Percentiles rank a stretch among this genome's conserved stretches.
These are phyloP conservation scores for Pelargonium myrrhifolium DNA, from an alignment of 441 rosid genomes.

Conservation along the genomic window DNA sequence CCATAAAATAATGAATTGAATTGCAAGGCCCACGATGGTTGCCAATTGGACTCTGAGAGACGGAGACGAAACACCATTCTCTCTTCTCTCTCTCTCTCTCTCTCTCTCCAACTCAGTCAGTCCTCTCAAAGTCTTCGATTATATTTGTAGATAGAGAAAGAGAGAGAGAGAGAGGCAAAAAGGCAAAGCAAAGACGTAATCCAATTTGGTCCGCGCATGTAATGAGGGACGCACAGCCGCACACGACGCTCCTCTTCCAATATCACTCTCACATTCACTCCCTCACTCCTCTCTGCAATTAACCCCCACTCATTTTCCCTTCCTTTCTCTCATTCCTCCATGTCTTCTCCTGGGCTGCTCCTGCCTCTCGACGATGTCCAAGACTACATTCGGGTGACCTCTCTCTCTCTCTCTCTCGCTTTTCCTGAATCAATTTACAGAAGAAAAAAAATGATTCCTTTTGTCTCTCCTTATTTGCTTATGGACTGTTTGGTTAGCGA, in stretches of 20 bases:
- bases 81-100: no score
- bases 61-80: no score
- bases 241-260: constrained; percentile 29
- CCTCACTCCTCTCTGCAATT: background rate
- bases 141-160: background rate
- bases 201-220: constrained; percentile 45
- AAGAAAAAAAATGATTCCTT: background rate
- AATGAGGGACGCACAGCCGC: constrained; percentile 37
- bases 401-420: background rate
- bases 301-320: constrained; percentile 10
- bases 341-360: constrained; percentile 27
- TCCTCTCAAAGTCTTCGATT: background rate
- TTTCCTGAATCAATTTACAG: background rate
- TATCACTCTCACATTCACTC: constrained; percentile 12
- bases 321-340: constrained; percentile 13
- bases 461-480: background rate
- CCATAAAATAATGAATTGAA: no score
- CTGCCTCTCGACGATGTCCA: constrained; percentile 49
- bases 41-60: no score
- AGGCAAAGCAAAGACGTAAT: constrained; percentile 38
- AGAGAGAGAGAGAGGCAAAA: constrained; percentile 20
- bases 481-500: background rate
- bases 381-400: constrained; percentile 45
- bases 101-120: no score
- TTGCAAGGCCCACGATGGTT: no score